These are phyloP conservation scores for Calonectria ilicicola DNA, from an alignment of 2,329 filamentous ascomycete species.

Conservation along the genomic window DNA sequence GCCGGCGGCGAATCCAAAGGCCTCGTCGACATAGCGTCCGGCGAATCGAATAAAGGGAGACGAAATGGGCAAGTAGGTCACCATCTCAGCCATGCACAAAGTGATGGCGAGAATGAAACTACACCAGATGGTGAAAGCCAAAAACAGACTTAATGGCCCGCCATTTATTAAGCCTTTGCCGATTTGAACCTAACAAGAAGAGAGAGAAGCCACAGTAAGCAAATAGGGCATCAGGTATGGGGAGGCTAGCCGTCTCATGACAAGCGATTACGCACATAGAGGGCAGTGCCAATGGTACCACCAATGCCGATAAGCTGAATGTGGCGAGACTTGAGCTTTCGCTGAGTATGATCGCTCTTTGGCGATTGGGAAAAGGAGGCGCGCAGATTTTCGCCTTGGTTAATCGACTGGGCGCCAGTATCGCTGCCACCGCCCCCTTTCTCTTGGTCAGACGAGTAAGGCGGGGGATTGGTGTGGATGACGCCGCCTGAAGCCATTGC, in stretches of 20 bases:
- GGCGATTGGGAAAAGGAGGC: not conserved
- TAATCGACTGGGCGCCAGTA: not conserved
- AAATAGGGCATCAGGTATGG: conserved; percentile 2
- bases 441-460: conserved; percentile 40
- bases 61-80: conserved; percentile 80
- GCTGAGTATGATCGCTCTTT: conserved; percentile 53
- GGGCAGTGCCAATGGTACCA: conserved; percentile 72
- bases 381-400: not conserved
- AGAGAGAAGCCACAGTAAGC: conserved; percentile 27
- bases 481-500: conserved; percentile 39
- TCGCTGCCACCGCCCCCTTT: conserved; percentile 23
- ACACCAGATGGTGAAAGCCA: conserved; percentile 73
- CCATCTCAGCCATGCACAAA: conserved; percentile 78
- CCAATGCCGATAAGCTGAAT: conserved; percentile 73
- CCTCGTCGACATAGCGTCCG: conserved; percentile 79
- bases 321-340: conserved; percentile 66
- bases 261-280: conserved; percentile 58
- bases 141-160: conserved; percentile 68
- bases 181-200: conserved; percentile 60
- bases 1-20: conserved; percentile 78
- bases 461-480: conserved; percentile 36
- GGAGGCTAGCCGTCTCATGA: not conserved
- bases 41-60: conserved; percentile 85
- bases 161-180: conserved; percentile 69
- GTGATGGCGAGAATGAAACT: conserved; percentile 71